A percentile compares a stretch with the other conserved stretches of the same genome.
These are phyloP conservation scores for Candida montana DNA, from an alignment of 805 yeast species.

Conservation along the genomic window DNA sequence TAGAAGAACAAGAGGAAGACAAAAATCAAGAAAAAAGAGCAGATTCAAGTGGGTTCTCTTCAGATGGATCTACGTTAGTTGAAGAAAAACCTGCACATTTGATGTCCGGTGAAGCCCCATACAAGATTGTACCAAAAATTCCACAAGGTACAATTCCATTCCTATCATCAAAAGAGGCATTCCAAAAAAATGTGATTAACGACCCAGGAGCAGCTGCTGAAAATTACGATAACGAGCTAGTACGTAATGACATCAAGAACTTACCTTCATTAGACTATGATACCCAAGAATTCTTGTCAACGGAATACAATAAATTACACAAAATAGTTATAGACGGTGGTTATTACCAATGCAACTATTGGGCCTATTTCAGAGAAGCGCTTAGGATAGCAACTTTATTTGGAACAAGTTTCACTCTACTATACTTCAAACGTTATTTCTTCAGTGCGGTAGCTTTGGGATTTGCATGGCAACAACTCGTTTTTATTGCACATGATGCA, in stretches of 20 bases:
- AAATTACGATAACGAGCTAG: slow-evolving; percentile 52
- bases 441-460: slow-evolving; percentile 66
- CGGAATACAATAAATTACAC: slow-evolving; percentile 59
- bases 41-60: neutral
- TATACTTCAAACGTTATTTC: slow-evolving; percentile 39
- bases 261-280: slow-evolving; percentile 63
- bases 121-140: slow-evolving; percentile 42
- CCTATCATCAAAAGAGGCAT: slow-evolving; percentile 28
- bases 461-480: slow-evolving; percentile 82
- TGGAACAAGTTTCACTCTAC: slow-evolving; percentile 42
- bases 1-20: slow-evolving; percentile 30
- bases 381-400: slow-evolving; percentile 54
- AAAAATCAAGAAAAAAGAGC: slow-evolving; percentile 1
- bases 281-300: slow-evolving; percentile 55
- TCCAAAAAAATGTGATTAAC: slow-evolving; percentile 32
- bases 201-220: slow-evolving; percentile 51
- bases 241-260: slow-evolving; percentile 47
- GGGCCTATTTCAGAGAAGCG: slow-evolving; percentile 66
- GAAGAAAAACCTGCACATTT: slow-evolving; percentile 1
- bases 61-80: slow-evolving; percentile 8
- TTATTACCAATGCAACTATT: slow-evolving; percentile 66
- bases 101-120: slow-evolving; percentile 39
- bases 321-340: slow-evolving; percentile 48
- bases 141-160: slow-evolving; percentile 44
- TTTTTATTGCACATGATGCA: slow-evolving; percentile 86